phyloP scores from a whole-genome alignment of 164 flowering plant genomes.

The Tetracentron sinense region DNA sequence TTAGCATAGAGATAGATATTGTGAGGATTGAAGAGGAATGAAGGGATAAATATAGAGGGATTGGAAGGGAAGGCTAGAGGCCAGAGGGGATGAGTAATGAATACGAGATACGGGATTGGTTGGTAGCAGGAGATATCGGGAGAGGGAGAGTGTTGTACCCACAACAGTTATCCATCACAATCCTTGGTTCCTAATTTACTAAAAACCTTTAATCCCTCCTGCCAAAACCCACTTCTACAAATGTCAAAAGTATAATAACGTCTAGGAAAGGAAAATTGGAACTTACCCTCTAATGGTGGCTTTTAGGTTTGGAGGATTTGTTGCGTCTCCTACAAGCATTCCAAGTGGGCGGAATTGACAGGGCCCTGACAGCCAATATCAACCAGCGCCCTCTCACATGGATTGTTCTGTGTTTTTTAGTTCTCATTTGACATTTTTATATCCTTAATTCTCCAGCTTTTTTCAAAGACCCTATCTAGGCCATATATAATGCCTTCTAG shows the following conservation, averaged over 20 bases:
- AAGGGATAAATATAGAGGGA: constrained; percentile 16
- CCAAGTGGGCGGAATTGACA: constrained; percentile 25
- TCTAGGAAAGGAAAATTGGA: constrained; percentile 19
- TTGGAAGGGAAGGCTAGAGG: neutral
- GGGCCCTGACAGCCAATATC: constrained; percentile 21
- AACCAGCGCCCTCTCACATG: constrained; percentile 9
- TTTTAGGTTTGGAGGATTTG: constrained; percentile 26
- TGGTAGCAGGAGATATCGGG: constrained; percentile 8
- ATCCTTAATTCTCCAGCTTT: no score
- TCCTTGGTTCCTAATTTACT: constrained; percentile 40
- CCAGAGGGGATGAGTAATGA: constrained; percentile 19
- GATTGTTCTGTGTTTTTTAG: no score
- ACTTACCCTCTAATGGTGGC: constrained; percentile 24
- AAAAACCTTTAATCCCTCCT: constrained; percentile 29
- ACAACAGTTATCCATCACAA: constrained; percentile 58
- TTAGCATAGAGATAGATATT: constrained; percentile 8
- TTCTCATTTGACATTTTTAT: no score
- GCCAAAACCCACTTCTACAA: constrained; percentile 21
- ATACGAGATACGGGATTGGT: constrained; percentile 27
- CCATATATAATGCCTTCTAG: no score
- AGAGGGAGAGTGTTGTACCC: constrained; percentile 22
- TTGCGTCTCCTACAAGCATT: constrained; percentile 42
- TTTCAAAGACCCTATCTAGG: no score
- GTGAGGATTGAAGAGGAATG: neutral
- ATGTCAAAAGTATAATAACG: constrained; percentile 16